Evolutionary conservation across 192 early-diverging fungal genomes (phyloP).

Genomic region (Backusella westeae): DNA sequence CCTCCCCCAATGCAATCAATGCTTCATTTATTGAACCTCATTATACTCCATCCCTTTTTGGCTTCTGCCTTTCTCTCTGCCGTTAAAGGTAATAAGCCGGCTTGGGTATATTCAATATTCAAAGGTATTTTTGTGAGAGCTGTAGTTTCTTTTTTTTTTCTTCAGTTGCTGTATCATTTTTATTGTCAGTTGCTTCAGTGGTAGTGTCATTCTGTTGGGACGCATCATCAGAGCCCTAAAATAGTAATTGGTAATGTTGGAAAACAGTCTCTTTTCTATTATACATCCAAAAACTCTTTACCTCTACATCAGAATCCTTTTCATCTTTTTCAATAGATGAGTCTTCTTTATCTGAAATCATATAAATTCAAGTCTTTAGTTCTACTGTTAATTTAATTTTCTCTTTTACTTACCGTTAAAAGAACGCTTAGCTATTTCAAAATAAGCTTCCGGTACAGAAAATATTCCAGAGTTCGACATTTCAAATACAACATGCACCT

Average conservation of each 20-base stretch:
- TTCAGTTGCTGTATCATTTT: slow-evolving; percentile 31
- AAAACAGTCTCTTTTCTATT: too few species aligned
- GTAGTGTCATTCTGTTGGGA: slow-evolving; percentile 26
- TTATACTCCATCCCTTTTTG: too few species aligned
- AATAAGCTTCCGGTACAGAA: slow-evolving; percentile 59
- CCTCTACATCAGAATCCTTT: background rate
- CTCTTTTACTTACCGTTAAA: slow-evolving; percentile 27
- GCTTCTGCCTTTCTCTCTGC: slow-evolving; percentile 28
- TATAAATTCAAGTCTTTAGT: background rate
- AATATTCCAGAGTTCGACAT: slow-evolving; percentile 78
- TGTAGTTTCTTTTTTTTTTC: slow-evolving; percentile 13
- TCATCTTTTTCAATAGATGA: slow-evolving; percentile 53
- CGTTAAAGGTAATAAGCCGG: slow-evolving; percentile 23
- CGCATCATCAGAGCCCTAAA: background rate
- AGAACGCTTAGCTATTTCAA: slow-evolving; percentile 37
- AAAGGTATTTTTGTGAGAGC: slow-evolving; percentile 16
- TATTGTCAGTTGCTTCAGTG: slow-evolving; percentile 32
- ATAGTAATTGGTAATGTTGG: background rate
- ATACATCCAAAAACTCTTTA: background rate
- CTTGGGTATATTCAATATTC: slow-evolving; percentile 22
- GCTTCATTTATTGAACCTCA: too few species aligned
- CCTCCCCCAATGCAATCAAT: too few species aligned
- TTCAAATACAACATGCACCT: slow-evolving; percentile 81
- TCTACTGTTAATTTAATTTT: background rate
- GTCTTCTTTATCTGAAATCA: slow-evolving; percentile 48